Percentiles rank a stretch among this genome's conserved stretches.
These are phyloP conservation scores for Trametes maxima DNA, from an alignment of 768 basidiomycete genomes.

Conservation along the genomic window DNA sequence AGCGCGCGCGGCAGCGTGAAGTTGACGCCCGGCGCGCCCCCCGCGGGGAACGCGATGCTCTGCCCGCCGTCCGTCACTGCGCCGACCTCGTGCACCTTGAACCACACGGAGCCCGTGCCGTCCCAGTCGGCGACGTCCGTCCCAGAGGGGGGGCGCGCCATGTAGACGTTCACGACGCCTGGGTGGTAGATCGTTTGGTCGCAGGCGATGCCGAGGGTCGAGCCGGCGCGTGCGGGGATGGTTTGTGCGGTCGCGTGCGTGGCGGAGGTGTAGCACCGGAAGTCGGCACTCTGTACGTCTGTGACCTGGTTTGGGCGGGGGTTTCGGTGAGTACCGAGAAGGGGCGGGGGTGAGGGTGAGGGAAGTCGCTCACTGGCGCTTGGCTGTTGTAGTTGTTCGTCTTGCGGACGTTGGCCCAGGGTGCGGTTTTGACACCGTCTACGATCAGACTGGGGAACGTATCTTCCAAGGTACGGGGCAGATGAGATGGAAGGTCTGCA, in stretches of 20 bases:
- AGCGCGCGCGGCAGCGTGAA: constrained; percentile 35
- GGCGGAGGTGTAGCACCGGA: constrained; percentile 36
- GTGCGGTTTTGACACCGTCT: constrained; percentile 24
- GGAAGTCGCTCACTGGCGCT: constrained; percentile 29
- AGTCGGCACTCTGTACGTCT: constrained; percentile 31
- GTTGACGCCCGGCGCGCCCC: constrained; percentile 28
- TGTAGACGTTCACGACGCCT: constrained; percentile 34
- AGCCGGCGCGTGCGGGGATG: constrained; percentile 32
- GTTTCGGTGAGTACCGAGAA: background rate
- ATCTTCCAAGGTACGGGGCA: constrained; percentile 19
- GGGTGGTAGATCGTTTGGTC: constrained; percentile 32
- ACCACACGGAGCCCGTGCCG: constrained; percentile 43
- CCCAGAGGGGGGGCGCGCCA: constrained; percentile 31
- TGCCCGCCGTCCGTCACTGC: constrained; percentile 29
- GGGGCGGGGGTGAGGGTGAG: background rate
- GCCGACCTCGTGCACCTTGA: constrained; percentile 45
- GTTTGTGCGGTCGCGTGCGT: constrained; percentile 29
- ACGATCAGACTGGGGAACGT: constrained; percentile 35
- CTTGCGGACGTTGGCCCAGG: constrained; percentile 34
- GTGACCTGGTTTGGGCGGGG: constrained; percentile 26
- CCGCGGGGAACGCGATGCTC: constrained; percentile 7
- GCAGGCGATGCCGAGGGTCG: constrained; percentile 34
- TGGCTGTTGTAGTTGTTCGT: constrained; percentile 34
- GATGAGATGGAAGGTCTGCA: background rate
- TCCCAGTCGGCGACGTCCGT: constrained; percentile 37